Base-by-base conservation (phyloP, 345 rosid genomes). In the Euphorbia lathyris region DNA sequence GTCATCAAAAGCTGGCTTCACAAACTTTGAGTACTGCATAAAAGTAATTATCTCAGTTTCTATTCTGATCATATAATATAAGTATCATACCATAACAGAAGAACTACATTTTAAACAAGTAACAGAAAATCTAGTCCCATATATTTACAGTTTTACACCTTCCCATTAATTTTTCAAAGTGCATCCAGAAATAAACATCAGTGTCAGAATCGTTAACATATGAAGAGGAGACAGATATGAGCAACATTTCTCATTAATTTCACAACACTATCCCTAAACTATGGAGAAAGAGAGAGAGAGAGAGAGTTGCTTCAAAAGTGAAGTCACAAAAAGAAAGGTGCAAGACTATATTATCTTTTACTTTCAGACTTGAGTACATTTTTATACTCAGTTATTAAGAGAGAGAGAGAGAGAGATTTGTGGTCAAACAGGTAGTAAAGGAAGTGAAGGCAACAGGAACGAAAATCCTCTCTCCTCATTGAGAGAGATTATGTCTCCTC, bases 1-100 rank as follows among this genome's bases (percentile, higher is more conserved):
- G 79, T 95, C 99, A 79, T 95, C 97, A 72, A 95, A 95, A 70
- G 99, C 99, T 72, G 99, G 96, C 83, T 95, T 95, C 76, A 95
- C 99, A 82, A 92, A 95, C 69, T 90, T 95, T 65, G 99, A 95
- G 81, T 95, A 95, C 97, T 95, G 99, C 86, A 86, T 76, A 75
- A 84, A 67, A 68, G 50, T 63, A 67, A 69, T 25, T n/a, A 38
- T 43, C 67, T 67, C 51, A 77, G 58, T 72, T 73, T 62, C 43
- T 38, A 47, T 45, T 16, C 19, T 29, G n/a, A n/a, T n/a, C n/a
- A n/a, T n/a, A n/a, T n/a, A 65, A 25, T 23, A 17, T 7, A 72
- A 27, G 52, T 34, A 34, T 3, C 38, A 32, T 12, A 30, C 29
- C 50, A 66, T 10, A 40, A 25, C 34, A 36, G 42, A 29, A 34